Evolutionary conservation across 1,284 basidiomycete species (phyloP), one percentile per base, ranked within the genome.

Genomic region (Rhodotorula sp.): DNA sequence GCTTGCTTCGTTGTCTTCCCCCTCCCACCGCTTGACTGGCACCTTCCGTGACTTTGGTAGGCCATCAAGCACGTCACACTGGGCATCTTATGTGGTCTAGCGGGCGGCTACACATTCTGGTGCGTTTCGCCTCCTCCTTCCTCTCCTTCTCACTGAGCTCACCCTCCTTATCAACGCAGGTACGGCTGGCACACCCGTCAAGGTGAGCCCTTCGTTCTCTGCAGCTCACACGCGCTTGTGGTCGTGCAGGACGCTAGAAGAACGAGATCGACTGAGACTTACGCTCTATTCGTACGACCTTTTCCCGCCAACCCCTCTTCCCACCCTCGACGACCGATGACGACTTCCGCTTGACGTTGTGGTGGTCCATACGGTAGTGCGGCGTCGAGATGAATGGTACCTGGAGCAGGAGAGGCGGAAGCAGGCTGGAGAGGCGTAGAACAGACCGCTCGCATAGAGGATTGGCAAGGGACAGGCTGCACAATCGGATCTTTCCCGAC

Each of bases 81-180:
- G 37, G 69, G 69, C 16, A 34, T 68, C 37, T 22, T 18, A 2
- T n/a, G 24, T 4, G 69, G 69, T 13, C 37, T 71, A 4, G 44
- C 53, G 0, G 66, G 62, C 6, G 69, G 63, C 2, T 65, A 63
- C 60, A 22, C 50, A 10, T 71, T 71, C 66, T 71, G 68, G 69
- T 64, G 44, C 44, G 59, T 48, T 30, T 22, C 34, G 34, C 24
- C 40, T 54, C 44, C 24, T 22, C 28, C 48, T 53, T 20, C 37
- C 30, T 16, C n/a, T 31, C 26, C n/a, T 6, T 13, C 11, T 11
- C n/a, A 1, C 31, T 4, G 1, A 47, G 18, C n/a, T 22, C 31
- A 3, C 22, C 24, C 24, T 16, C 7, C 30, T 55, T 28, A 11
- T 24, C 26, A 40, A 34, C 26, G 18, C 47, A 59, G 62, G 62